phyloP scores from a whole-genome alignment of 2,329 filamentous ascomycete genomes.

The Tolypocladium nubicola region DNA sequence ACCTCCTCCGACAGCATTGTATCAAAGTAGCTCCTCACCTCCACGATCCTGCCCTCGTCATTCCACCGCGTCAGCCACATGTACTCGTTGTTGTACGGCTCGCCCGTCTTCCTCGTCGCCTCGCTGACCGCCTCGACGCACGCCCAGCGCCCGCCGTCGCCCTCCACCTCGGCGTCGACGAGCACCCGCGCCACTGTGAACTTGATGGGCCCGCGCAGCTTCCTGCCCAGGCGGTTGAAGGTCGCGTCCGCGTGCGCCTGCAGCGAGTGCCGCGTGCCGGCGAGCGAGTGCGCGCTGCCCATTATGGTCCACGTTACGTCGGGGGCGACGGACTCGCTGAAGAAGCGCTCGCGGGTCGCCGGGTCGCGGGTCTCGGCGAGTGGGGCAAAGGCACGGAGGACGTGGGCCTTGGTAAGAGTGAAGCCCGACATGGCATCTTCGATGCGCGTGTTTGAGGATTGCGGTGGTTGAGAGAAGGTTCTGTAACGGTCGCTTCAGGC shows the following conservation, averaged over 20 bases:
- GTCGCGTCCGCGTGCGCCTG: conserved; percentile 8
- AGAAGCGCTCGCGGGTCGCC: conserved; percentile 8
- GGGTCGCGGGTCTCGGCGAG: conserved; percentile 8
- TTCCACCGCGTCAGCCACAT: conserved; percentile 13
- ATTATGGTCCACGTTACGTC: conserved; percentile 13
- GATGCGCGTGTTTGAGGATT: neutral
- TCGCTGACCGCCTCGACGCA: conserved; percentile 10
- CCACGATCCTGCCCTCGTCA: conserved; percentile 11
- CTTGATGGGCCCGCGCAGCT: conserved; percentile 10
- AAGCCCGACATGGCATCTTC: conserved; percentile 7
- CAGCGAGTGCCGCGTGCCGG: conserved; percentile 5
- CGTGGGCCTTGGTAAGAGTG: conserved; percentile 10
- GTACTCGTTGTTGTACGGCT: conserved; percentile 14
- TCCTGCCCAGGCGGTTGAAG: conserved; percentile 9
- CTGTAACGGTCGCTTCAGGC: neutral
- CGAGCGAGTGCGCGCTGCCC: conserved; percentile 12
- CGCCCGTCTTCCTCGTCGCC: conserved; percentile 9
- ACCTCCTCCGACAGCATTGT: conserved; percentile 11
- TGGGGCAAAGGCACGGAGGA: conserved; percentile 9
- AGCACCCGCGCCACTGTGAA: conserved; percentile 10
- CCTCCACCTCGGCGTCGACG: conserved; percentile 9
- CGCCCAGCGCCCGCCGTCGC: conserved; percentile 14
- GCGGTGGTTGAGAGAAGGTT: neutral
- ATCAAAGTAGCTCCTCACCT: conserved; percentile 14
- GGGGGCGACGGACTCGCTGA: conserved; percentile 3